A percentile compares a stretch with the other conserved stretches of the same genome.
Evolutionary conservation across 805 yeast species (phyloP).

Genomic region (Candida pseudoglaebosa): DNA sequence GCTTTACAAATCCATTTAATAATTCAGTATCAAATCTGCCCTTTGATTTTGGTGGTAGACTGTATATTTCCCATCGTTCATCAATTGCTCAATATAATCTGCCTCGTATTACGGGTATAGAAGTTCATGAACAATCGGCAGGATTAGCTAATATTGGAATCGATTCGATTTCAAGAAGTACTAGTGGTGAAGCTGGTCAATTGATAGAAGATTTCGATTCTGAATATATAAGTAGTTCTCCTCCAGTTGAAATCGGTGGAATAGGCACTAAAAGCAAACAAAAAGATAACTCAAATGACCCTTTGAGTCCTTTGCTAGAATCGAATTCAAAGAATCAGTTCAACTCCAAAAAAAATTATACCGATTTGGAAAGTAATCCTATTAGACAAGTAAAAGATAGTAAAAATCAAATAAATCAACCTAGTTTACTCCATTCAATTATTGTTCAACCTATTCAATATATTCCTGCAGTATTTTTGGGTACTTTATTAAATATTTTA

Average conservation of each 20-base stretch:
- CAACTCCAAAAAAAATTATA: conserved; percentile 1
- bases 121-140: conserved; percentile 56
- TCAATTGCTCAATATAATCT: conserved; percentile 20
- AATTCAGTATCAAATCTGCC: conserved; percentile 17
- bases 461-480: conserved; percentile 81
- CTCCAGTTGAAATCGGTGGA: conserved; percentile 7
- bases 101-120: conserved; percentile 45
- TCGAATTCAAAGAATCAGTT: conserved; percentile 6
- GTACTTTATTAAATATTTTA: conserved; percentile 77
- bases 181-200: background rate
- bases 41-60: conserved; percentile 41
- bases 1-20: conserved; percentile 6
- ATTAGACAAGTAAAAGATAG: conserved; percentile 5
- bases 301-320: conserved; percentile 10
- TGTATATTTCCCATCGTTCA: conserved; percentile 32
- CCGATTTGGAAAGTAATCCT: conserved; percentile 1
- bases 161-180: background rate
- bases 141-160: conserved; percentile 56
- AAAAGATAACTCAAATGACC: background rate
- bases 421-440: conserved; percentile 12
- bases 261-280: conserved; percentile 1
- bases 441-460: conserved; percentile 40
- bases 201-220: background rate
- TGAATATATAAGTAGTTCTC: conserved; percentile 4
- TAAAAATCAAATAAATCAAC: conserved; percentile 8